These are phyloP conservation scores for Podospora anserina DNA, from an alignment of 495 filamentous ascomycete genomes.

Conservation along the genomic window DNA sequence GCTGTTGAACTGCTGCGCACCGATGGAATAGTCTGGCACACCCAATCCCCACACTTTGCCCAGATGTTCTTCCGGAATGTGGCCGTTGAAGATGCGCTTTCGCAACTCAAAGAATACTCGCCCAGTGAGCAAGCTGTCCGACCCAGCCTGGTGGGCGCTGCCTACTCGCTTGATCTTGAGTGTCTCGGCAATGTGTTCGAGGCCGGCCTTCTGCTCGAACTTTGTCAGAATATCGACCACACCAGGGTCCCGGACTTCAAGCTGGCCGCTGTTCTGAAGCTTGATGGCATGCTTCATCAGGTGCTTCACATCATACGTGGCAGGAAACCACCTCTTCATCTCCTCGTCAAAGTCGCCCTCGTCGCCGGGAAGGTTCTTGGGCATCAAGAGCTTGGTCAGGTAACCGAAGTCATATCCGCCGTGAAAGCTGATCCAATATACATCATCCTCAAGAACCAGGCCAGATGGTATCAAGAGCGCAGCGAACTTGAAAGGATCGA, in stretches of 20 bases:
- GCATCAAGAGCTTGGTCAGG: conserved; percentile 84
- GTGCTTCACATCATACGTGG: conserved; percentile 93
- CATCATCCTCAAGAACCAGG: conserved; percentile 79
- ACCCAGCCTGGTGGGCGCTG: conserved; percentile 83
- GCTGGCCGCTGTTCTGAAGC: conserved; percentile 62
- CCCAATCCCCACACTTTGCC: conserved; percentile 85
- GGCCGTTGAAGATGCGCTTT: conserved; percentile 78
- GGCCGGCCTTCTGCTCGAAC: conserved; percentile 78
- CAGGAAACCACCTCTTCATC: conserved; percentile 87
- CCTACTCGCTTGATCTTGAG: conserved; percentile 85
- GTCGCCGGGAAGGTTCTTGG: conserved; percentile 74
- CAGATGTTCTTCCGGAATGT: conserved; percentile 69
- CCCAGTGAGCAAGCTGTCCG: conserved; percentile 86
- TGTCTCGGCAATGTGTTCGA: conserved; percentile 91
- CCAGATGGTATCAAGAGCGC: conserved; percentile 86
- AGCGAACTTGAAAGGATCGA: conserved; percentile 84
- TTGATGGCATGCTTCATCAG: conserved; percentile 73
- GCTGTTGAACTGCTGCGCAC: conserved; percentile 36
- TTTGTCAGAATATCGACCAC: conserved; percentile 68
- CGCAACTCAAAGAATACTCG: conserved; percentile 89
- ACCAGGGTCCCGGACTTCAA: conserved; percentile 60
- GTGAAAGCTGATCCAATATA: conserved; percentile 96
- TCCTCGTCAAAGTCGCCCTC: conserved; percentile 81
- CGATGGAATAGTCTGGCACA: conserved; percentile 53
- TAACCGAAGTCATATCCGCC: conserved; percentile 99